Evolutionary conservation across 352 stramenopile species (phyloP), one percentile per base, ranked within the genome.

Genomic region (Elongisporangium senticosum): DNA sequence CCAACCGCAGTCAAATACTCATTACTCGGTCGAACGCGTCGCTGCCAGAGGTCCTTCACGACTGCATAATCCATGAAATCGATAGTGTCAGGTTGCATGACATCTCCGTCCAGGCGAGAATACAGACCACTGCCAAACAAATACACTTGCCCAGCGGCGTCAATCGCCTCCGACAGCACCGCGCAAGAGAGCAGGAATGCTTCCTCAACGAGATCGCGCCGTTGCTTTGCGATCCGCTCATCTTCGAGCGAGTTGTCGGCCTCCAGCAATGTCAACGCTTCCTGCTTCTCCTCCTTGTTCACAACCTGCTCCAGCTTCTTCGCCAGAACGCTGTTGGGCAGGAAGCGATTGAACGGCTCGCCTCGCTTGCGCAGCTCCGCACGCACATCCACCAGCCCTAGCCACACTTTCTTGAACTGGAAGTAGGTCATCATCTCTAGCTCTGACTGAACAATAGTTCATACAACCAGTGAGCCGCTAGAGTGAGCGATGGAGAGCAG

Each of bases 61-160:
- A 68, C 49, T 4, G 75, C 68, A 57, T 86, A 91, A 14, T 90
- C 76, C 69, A 89, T 86, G 52, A 88, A 91, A 19, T 93, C 83
- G 47, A 85, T 65, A 55, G 87, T 88, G 22, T 93, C 83, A 7
- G 77, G 77, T 20, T 73, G 59, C 10, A 73, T 64, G 2, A 76
- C 65, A 0, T 85, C 72, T 4, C 75, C 75, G 28, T 92, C 80
- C 26, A 92, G 87, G 10, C 80, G 74, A 20, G 79, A 66, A 43
- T 86, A 83, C 0, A 77, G 59, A 23, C 82, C 84, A 59, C 81
- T 87, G 3, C 84, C 82, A 37, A 93, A 92, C 21, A 89, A 63
- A 48, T 93, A 93, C 0, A 93, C 84, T 23, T 93, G 84, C 0
- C 84, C 84, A 11, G 82, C 79, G 20, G 78, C 82, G 65, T 93